Base-by-base conservation (phyloP, 768 basidiomycete species). In the Kwoniella sp. region DNA sequence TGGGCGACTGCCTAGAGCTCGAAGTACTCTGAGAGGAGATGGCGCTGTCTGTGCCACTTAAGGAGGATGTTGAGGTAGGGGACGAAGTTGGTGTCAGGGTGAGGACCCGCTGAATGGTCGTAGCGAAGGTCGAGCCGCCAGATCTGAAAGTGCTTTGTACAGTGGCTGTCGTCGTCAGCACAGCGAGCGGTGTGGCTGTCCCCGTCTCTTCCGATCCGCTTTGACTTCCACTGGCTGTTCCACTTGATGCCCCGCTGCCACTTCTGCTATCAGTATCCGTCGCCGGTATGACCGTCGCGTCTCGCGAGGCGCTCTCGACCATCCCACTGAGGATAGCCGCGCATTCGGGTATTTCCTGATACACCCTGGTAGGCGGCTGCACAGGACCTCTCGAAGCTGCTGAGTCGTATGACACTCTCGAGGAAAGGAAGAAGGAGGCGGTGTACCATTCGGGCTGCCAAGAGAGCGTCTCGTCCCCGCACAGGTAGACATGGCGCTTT, bases 381-480 rank as follows among this genome's bases (percentile, higher is more conserved):
- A 73, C 67, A 0, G 72, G 69, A n/a, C 67, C 72, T 20, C 48
- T 60, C 4, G 69, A 70, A 28, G 72, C 72, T 13, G 64, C 72
- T 15, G 55, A 53, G 53, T 73, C 69, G 50, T 66, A 73, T 1
- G 72, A 73, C 25, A 50, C 45, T 41, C 68, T 54, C 23, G 29
- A 54, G 7, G 65, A 55, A 11, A 62, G 58, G 58, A 68, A 73
- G 56, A 67, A 73, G n/a, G 72, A 59, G 23, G 65, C 57, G 29
- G 69, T 68, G 47, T 73, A 73, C 72, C 72, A 73, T 56, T 66
- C 67, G 8, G 60, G 45, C 28, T 63, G 34, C 72, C 72, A 73
- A 4, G 64, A 59, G 13, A 68, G 31, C 0, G 69, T 73, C 50
- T 60, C 55, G 23, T 52, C 61, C 15, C 58, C 72, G 37, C 69